Conservation (phyloP, 179 eudicot species). For the Patellifolia procumbens region DNA sequence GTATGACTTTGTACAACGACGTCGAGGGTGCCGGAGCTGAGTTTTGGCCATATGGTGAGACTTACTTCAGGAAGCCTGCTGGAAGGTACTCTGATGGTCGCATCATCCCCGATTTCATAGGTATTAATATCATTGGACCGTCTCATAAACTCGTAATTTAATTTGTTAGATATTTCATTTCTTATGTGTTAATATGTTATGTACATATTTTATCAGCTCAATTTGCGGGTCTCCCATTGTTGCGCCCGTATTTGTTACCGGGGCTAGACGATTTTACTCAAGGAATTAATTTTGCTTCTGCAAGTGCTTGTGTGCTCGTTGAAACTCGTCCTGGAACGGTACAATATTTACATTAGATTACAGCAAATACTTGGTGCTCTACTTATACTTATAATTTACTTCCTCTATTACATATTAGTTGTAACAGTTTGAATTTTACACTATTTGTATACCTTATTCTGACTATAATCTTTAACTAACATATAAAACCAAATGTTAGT, state of each 20-base stretch:
- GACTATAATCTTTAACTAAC: too few species aligned
- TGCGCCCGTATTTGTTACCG: slow-evolving; percentile 39
- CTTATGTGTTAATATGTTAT: background rate
- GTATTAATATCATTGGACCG: slow-evolving; percentile 9
- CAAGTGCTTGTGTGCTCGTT: slow-evolving; percentile 49
- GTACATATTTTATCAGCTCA: slow-evolving; percentile 24
- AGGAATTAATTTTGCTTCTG: slow-evolving; percentile 51
- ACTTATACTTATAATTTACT: too few species aligned
- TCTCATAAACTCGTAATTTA: too few species aligned
- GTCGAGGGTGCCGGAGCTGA: slow-evolving; percentile 38
- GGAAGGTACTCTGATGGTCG: slow-evolving; percentile 48
- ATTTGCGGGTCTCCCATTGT: slow-evolving; percentile 34
- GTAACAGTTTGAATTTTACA: too few species aligned
- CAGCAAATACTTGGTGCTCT: too few species aligned
- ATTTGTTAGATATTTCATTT: too few species aligned
- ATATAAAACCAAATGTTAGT: too few species aligned
- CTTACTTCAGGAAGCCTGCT: slow-evolving; percentile 40
- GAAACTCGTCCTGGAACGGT: slow-evolving; percentile 33
- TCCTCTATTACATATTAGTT: background rate
- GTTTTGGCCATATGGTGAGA: slow-evolving; percentile 43
- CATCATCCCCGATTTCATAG: slow-evolving; percentile 45
- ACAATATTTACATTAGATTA: too few species aligned
- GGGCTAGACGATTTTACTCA: slow-evolving; percentile 32
- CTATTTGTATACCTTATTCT: too few species aligned
- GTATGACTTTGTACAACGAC: slow-evolving; percentile 39